Base-by-base conservation (phyloP, 1,284 basidiomycete genomes). In the Microbotryum saponariae region DNA sequence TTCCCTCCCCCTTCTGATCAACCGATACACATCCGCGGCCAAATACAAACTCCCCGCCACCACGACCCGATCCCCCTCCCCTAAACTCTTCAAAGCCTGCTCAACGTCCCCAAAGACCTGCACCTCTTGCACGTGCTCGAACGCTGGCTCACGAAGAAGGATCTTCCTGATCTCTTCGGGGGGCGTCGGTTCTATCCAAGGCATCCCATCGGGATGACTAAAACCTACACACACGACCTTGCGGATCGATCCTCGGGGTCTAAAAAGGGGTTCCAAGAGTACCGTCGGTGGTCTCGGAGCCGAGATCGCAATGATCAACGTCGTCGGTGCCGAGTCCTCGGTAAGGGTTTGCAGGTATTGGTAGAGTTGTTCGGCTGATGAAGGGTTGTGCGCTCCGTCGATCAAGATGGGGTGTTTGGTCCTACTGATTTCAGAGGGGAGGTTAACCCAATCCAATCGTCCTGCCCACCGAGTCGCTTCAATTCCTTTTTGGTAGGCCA, bases 331-430 rank as follows among this genome's bases (percentile, higher is more conserved):
- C 61, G 46, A 20, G 1, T 53, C 8, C 2, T 29, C 74, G 3
- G 63, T 65, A 7, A 86, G 75, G 2, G 78, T 73, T 44, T 82
- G 78, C 60, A 97, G 77, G 74, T 92, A 97, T 6, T 78, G 73
- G 1, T 84, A 79, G 9, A 99, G 82, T 0, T 83, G 83, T 21
- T 74, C 67, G 0, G 91, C 82, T 0, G 91, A 92, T 6, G 88
- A 85, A n/a, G 84, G 78, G 73, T 99, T 99, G 74, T 99, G 96
- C 1, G 96, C 94, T 4, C 96, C 96, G 73, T 99, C 96, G 2
- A 87, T 85, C 8, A 98, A 80, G 6, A 92, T 76, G 6, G 70
- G 70, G 25, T 45, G 48, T 33, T 29, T 23, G 53, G 8, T 51
- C 31, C 37, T 51, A 16, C 23, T 14, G 7, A 25, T 27, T 3